Evolutionary conservation across 352 stramenopile species (phyloP).

Genomic region (Halophytophthora batemanensis): DNA sequence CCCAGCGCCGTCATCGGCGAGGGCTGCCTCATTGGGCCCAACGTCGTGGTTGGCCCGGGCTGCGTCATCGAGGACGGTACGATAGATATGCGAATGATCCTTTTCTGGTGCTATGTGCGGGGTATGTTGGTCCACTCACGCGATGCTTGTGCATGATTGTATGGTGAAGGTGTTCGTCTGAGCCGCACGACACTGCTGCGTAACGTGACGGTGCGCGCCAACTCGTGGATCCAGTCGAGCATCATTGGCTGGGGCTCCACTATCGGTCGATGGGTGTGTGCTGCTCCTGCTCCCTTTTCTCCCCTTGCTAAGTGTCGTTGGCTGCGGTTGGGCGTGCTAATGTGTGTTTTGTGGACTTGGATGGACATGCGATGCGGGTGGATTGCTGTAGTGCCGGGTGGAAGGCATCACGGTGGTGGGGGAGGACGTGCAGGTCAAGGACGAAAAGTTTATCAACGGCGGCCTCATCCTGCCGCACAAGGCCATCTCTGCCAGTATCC

Average conservation of each 20-base stretch:
- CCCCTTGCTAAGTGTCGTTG: background rate
- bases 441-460: conserved; percentile 89
- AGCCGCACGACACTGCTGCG: conserved; percentile 78
- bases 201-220: conserved; percentile 69
- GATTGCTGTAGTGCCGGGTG: conserved; percentile 64
- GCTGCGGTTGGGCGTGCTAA: conserved; percentile 1
- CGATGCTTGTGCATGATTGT: background rate
- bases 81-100: background rate
- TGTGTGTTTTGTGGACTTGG: too few species aligned
- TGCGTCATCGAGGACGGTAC: conserved; percentile 85
- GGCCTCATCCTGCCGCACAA: conserved; percentile 87
- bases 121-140: background rate
- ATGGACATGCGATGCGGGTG: background rate
- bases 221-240: conserved; percentile 85
- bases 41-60: conserved; percentile 78
- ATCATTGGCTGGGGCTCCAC: conserved; percentile 90
- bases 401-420: conserved; percentile 83
- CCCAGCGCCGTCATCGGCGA: conserved; percentile 71
- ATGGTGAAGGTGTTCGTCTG: conserved; percentile 66
- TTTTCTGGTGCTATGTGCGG: too few species aligned
- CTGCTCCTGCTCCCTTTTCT: background rate
- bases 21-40: conserved; percentile 78
- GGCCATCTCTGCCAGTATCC: conserved; percentile 82
- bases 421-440: conserved; percentile 86
- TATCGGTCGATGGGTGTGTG: conserved; percentile 76